Conservation (phyloP, 2,329 filamentous ascomycete genomes). For the Aschersonia sp. region DNA sequence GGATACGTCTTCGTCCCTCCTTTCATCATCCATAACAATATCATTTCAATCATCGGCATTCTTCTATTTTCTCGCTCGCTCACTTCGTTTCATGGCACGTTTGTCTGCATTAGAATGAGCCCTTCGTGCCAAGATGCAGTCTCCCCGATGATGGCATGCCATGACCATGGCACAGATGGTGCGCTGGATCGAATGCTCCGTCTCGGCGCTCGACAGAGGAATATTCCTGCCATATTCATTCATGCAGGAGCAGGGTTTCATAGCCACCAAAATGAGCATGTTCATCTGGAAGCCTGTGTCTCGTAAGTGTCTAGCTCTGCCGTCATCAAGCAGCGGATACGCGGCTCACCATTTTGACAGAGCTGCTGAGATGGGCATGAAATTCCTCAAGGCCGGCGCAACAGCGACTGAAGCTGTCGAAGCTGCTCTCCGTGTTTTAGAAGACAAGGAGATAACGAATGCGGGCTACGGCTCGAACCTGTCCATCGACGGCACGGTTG, state of each 20-base stretch:
- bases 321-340: background rate
- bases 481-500: conserved; percentile 76
- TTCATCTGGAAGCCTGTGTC: conserved; percentile 33
- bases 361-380: conserved; percentile 75
- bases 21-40: conserved; percentile 1
- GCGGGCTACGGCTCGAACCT: conserved; percentile 93
- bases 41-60: conserved; percentile 1
- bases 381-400: conserved; percentile 61
- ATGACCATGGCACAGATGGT: conserved; percentile 29
- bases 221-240: conserved; percentile 69
- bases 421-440: conserved; percentile 71
- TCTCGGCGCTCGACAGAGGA: conserved; percentile 17
- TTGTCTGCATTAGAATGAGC: conserved; percentile 17
- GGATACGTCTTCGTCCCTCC: conserved; percentile 1
- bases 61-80: conserved; percentile 1
- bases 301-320: background rate
- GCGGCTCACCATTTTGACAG: conserved; percentile 26
- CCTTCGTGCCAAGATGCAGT: conserved; percentile 5
- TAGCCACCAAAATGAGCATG: conserved; percentile 68
- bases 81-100: background rate
- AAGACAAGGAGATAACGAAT: conserved; percentile 93
- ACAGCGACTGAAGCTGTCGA: conserved; percentile 81
- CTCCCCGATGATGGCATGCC: conserved; percentile 29
- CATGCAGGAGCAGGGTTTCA: conserved; percentile 95
- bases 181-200: conserved; percentile 24